These are phyloP conservation scores for Neurospora sp. DNA, from an alignment of 2,329 filamentous ascomycete species.

Conservation along the genomic window DNA sequence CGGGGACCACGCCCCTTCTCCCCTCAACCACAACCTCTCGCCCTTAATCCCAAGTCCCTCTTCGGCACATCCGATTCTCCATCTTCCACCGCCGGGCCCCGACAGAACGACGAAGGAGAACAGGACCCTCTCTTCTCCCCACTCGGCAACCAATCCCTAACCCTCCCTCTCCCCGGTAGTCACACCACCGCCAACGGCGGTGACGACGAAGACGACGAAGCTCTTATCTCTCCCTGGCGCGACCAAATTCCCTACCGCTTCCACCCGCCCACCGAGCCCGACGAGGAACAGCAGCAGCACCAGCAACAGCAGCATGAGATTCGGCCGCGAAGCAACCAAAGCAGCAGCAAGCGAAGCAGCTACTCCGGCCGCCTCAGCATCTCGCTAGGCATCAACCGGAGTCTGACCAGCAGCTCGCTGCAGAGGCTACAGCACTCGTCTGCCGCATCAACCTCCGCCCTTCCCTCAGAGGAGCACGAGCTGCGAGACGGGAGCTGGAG, in stretches of 20 bases:
- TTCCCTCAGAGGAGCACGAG: neutral
- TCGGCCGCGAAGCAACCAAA: neutral
- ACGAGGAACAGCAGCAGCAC: neutral
- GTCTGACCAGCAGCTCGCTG: neutral
- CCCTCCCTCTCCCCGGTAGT: constrained; percentile 4
- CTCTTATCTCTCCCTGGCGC: neutral
- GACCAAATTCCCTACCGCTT: neutral
- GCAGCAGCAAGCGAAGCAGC: neutral
- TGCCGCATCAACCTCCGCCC: neutral
- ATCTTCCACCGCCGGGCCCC: constrained; percentile 1
- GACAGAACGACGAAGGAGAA: constrained; percentile 4
- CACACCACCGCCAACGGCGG: constrained; percentile 3
- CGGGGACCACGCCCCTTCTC: constrained; percentile 48
- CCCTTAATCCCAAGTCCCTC: constrained; percentile 24
- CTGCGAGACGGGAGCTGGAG: neutral
- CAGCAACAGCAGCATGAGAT: neutral
- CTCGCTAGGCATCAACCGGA: neutral
- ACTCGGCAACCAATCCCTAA: neutral
- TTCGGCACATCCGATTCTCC: constrained; percentile 10
- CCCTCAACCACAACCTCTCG: constrained; percentile 35
- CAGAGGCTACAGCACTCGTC: neutral
- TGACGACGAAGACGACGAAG: neutral
- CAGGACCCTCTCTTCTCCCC: constrained; percentile 5
- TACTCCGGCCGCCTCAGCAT: neutral
- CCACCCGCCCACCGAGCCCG: neutral